Conservation (phyloP, 2,329 filamentous ascomycete species). For the Paraphaeosphaeria sporulosa region DNA sequence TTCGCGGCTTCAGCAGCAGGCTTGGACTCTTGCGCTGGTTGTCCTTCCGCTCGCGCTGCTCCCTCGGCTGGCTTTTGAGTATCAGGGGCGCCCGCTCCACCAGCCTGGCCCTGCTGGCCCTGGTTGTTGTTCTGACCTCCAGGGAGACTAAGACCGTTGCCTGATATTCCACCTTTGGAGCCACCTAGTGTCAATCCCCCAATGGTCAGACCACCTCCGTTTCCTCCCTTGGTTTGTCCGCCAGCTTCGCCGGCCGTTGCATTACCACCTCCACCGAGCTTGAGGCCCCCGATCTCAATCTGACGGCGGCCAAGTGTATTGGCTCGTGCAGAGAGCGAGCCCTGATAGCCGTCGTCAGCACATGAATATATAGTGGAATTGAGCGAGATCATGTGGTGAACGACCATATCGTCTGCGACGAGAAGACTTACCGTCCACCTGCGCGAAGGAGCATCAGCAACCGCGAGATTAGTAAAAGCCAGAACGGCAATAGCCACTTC, state of each 20-base stretch:
- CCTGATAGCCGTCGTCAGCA: conserved; percentile 14
- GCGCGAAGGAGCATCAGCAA: conserved; percentile 26
- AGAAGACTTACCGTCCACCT: conserved; percentile 31
- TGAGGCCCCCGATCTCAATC: conserved; percentile 26
- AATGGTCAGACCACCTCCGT: conserved; percentile 30
- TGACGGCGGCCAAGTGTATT: conserved; percentile 27
- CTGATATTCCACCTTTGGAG: conserved; percentile 35
- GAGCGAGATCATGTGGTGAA: not conserved
- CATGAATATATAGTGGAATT: not conserved
- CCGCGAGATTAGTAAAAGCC: conserved; percentile 31
- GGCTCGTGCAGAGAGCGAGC: conserved; percentile 22
- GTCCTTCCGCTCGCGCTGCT: conserved; percentile 3
- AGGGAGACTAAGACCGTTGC: conserved; percentile 31
- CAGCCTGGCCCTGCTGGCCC: not conserved
- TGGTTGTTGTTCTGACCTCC: conserved; percentile 6
- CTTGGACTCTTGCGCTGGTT: conserved; percentile 7
- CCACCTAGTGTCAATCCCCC: conserved; percentile 44
- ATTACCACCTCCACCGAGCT: conserved; percentile 20
- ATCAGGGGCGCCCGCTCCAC: conserved; percentile 14
- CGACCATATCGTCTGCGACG: not conserved
- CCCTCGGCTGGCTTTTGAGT: not conserved
- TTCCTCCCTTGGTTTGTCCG: conserved; percentile 21
- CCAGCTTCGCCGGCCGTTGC: conserved; percentile 1
- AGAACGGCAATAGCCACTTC: conserved; percentile 29
- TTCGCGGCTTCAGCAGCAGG: not conserved